phyloP scores from a whole-genome alignment of 495 filamentous ascomycete species.

The Letharia lupina region DNA sequence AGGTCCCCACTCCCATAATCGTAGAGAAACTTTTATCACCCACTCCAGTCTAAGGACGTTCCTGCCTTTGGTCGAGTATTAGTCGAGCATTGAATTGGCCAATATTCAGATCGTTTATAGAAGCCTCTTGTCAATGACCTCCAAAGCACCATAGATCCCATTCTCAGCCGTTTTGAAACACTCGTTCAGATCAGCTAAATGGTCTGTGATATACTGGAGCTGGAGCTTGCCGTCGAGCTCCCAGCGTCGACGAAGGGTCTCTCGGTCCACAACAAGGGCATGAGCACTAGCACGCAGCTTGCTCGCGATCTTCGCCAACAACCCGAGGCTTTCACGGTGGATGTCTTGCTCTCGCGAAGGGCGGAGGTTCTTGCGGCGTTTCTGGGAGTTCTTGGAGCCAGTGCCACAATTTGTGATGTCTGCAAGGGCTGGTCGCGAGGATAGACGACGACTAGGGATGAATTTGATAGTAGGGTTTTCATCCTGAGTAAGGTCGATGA shows the following conservation, averaged over 20 bases:
- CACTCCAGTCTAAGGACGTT: background rate
- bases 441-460: background rate
- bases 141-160: constrained; percentile 13
- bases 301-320: constrained; percentile 14
- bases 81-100: background rate
- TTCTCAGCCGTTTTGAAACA: constrained; percentile 17
- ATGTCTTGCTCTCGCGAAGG: background rate
- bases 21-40: background rate
- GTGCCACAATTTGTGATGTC: background rate
- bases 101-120: background rate
- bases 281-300: constrained; percentile 12
- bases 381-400: background rate
- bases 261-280: constrained; percentile 1
- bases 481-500: constrained; percentile 19
- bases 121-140: constrained; percentile 17
- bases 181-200: constrained; percentile 14
- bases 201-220: constrained; percentile 14
- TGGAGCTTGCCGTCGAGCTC: constrained; percentile 18
- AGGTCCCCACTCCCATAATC: background rate
- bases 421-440: constrained; percentile 1
- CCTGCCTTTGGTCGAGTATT: background rate
- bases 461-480: background rate
- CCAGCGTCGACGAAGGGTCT: constrained; percentile 16
- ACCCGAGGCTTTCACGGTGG: constrained; percentile 1
- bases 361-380: background rate